Conservation (phyloP, 768 basidiomycete species). For the Rhodocollybia butyracea region DNA sequence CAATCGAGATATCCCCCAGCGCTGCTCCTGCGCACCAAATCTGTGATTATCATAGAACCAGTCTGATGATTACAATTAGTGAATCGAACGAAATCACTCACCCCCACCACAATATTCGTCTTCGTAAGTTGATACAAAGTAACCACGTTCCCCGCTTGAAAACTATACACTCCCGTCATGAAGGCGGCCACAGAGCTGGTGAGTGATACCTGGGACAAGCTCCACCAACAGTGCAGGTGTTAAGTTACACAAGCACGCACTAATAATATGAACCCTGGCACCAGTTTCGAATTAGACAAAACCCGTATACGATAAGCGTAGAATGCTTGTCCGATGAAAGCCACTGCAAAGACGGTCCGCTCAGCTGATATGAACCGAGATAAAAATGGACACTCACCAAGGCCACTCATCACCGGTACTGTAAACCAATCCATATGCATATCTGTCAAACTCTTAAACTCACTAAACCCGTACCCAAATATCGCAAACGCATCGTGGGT, state of each 20-base stretch:
- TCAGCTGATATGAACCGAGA: not conserved
- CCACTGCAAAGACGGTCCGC: not conserved
- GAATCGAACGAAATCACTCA: not conserved
- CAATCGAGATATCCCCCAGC: not conserved
- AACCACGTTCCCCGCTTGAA: not conserved
- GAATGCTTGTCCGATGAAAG: not conserved
- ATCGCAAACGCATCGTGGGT: slow-evolving; percentile 1
- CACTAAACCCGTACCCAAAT: not conserved
- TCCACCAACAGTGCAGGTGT: not conserved
- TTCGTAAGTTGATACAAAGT: not conserved
- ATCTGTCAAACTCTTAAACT: not conserved
- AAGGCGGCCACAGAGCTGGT: not conserved
- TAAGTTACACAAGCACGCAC: not conserved
- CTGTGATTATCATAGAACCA: not conserved
- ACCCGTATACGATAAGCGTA: not conserved
- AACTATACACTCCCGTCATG: not conserved
- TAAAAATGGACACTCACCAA: not conserved
- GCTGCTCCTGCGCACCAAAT: slow-evolving; percentile 1
- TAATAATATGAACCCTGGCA: not conserved
- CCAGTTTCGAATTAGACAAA: not conserved
- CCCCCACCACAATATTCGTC: not conserved
- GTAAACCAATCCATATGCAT: not conserved
- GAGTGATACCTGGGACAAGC: not conserved
- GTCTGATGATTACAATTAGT: not conserved
- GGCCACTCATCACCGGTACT: not conserved